These are phyloP conservation scores for Pyricularia sp. DNA, from an alignment of 2,329 filamentous ascomycete species.

Conservation along the genomic window DNA sequence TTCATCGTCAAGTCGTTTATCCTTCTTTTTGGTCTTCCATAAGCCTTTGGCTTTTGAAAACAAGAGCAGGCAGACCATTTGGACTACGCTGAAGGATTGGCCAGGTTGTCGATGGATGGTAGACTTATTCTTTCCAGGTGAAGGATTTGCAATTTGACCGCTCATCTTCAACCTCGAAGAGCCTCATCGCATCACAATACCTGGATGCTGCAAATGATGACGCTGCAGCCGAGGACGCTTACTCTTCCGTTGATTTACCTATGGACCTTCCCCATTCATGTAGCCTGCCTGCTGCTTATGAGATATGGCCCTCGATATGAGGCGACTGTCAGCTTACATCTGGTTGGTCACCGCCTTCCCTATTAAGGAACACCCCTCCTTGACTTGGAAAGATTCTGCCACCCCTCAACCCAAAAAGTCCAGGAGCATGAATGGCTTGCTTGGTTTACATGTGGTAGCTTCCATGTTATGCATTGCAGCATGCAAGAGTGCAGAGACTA, in stretches of 20 bases:
- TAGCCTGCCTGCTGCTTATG: background rate
- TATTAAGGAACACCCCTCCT: background rate
- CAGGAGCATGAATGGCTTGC: background rate
- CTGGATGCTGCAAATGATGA: background rate
- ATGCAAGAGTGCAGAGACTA: background rate
- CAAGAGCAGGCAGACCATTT: background rate
- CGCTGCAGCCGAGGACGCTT: background rate
- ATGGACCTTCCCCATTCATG: background rate
- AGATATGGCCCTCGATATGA: background rate
- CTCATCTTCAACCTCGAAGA: background rate
- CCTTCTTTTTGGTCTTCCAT: background rate
- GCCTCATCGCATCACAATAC: background rate
- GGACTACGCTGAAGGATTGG: background rate
- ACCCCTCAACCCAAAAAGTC: conserved; percentile 2
- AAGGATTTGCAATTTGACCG: background rate
- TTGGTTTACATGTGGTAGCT: background rate
- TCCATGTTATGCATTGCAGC: background rate
- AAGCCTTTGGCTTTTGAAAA: background rate
- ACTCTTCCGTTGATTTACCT: background rate
- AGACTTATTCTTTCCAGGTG: background rate
- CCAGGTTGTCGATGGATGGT: background rate
- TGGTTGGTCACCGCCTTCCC: background rate
- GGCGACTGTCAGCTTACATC: background rate
- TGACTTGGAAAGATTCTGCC: background rate
- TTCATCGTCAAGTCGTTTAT: background rate